Evolutionary conservation across 257 asterid genomes (phyloP).

Genomic region (Ocimum tenuiflorum): DNA sequence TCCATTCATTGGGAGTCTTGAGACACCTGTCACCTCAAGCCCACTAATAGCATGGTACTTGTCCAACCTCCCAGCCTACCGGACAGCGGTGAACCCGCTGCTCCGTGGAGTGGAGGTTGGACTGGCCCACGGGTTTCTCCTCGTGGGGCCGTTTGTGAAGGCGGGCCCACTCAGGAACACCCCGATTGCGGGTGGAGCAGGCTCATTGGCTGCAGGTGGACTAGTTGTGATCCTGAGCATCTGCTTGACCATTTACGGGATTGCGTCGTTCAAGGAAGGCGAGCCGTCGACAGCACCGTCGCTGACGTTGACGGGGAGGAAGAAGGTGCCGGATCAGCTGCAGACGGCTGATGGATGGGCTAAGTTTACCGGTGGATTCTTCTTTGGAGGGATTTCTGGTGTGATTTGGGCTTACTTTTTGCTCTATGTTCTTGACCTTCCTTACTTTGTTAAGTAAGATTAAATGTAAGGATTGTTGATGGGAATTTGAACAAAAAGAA

Average conservation of each 20-base stretch:
- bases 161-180: constrained; percentile 82
- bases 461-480: too few relatives aligned
- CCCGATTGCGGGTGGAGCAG: constrained; percentile 50
- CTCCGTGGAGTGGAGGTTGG: constrained; percentile 79
- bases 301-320: constrained; percentile 72
- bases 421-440: constrained; percentile 79
- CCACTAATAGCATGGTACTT: constrained; percentile 94
- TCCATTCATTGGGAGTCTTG: constrained; percentile 93
- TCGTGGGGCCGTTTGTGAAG: constrained; percentile 78
- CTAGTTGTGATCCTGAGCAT: constrained; percentile 70
- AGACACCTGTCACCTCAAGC: constrained; percentile 92
- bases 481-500: too few relatives aligned
- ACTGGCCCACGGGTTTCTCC: constrained; percentile 78
- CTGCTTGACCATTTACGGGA: constrained; percentile 64
- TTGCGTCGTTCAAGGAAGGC: constrained; percentile 75
- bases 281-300: constrained; percentile 71
- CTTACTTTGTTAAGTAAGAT: constrained; percentile 71
- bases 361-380: constrained; percentile 88
- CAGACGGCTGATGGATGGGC: constrained; percentile 98
- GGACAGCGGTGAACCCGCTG: constrained; percentile 79
- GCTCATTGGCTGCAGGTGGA: constrained; percentile 81
- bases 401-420: constrained; percentile 89
- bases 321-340: constrained; percentile 73
- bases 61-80: constrained; percentile 82
- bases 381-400: constrained; percentile 95